A percentile compares a stretch with the other conserved stretches of the same genome.
These are phyloP conservation scores for Pyricularia pennisetigena DNA, from an alignment of 2,329 filamentous ascomycete species.

Conservation along the genomic window DNA sequence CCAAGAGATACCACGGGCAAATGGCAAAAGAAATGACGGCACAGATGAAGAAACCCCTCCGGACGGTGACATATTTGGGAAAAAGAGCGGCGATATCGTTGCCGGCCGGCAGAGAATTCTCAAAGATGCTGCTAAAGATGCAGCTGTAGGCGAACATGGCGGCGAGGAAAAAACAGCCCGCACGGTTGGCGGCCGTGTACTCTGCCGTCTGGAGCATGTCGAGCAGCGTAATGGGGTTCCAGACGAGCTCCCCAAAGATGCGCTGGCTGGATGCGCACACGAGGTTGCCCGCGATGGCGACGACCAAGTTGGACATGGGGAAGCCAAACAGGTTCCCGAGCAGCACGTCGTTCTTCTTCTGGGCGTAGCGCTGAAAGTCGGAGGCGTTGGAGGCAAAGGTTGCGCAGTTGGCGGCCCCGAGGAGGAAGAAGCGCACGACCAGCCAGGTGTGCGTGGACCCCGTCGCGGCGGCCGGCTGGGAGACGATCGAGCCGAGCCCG, in stretches of 20 bases:
- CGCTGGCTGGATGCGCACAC: slow-evolving; percentile 6
- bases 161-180: slow-evolving; percentile 9
- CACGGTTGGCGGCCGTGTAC: slow-evolving; percentile 6
- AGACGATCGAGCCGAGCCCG: slow-evolving; percentile 12
- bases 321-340: slow-evolving; percentile 29
- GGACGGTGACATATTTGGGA: slow-evolving; percentile 28
- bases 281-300: slow-evolving; percentile 25
- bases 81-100: slow-evolving; percentile 19
- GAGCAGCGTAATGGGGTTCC: slow-evolving; percentile 8
- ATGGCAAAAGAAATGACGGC: slow-evolving; percentile 11
- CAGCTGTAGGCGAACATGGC: slow-evolving; percentile 7
- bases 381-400: slow-evolving; percentile 29
- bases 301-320: slow-evolving; percentile 26
- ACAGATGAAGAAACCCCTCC: slow-evolving; percentile 26
- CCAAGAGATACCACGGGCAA: slow-evolving; percentile 13
- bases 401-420: slow-evolving; percentile 23
- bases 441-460: slow-evolving; percentile 25
- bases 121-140: slow-evolving; percentile 7
- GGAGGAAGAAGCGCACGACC: slow-evolving; percentile 24
- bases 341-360: slow-evolving; percentile 27
- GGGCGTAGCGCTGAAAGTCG: slow-evolving; percentile 32
- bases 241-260: slow-evolving; percentile 9
- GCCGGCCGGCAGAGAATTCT: slow-evolving; percentile 15
- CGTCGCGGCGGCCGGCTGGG: slow-evolving; percentile 17
- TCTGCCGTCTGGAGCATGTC: slow-evolving; percentile 5